These are phyloP conservation scores for Naganishia sp. DNA, from an alignment of 1,284 basidiomycete genomes.

Conservation along the genomic window DNA sequence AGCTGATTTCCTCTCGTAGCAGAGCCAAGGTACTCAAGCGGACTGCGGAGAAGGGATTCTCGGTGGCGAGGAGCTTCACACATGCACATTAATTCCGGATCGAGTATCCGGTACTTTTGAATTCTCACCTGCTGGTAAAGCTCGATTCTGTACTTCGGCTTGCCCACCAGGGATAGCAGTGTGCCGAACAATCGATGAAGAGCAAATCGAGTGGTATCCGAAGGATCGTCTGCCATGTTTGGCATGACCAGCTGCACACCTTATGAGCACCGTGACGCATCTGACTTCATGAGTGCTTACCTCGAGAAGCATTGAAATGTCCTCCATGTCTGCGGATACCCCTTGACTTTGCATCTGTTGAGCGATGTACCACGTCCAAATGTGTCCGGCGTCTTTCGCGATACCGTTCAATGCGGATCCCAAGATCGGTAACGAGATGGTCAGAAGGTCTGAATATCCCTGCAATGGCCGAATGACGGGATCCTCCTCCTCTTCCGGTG, in stretches of 20 bases:
- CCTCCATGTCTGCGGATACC: slow-evolving; percentile 1
- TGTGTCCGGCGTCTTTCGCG: slow-evolving; percentile 21
- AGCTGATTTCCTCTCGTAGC: slow-evolving; percentile 17
- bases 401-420: slow-evolving; percentile 29
- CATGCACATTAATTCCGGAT: background rate
- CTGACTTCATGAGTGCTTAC: background rate
- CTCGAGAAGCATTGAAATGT: slow-evolving; percentile 28
- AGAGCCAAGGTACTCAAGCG: slow-evolving; percentile 20
- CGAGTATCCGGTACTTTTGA: background rate
- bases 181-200: slow-evolving; percentile 12
- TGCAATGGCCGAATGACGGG: background rate
- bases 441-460: background rate
- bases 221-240: slow-evolving; percentile 24
- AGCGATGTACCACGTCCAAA: slow-evolving; percentile 12
- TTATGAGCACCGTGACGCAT: background rate
- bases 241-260: slow-evolving; percentile 27
- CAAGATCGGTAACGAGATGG: slow-evolving; percentile 25
- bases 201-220: slow-evolving; percentile 17
- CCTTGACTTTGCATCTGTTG: slow-evolving; percentile 6
- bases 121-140: slow-evolving; percentile 23
- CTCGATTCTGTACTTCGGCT: background rate
- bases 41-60: slow-evolving; percentile 22
- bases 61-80: slow-evolving; percentile 12
- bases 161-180: slow-evolving; percentile 1
- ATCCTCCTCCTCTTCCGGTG: background rate